Evolutionary conservation across 1,284 basidiomycete genomes (phyloP), one percentile per base, ranked within the genome.

Genomic region (Leccinum glutinopallens): DNA sequence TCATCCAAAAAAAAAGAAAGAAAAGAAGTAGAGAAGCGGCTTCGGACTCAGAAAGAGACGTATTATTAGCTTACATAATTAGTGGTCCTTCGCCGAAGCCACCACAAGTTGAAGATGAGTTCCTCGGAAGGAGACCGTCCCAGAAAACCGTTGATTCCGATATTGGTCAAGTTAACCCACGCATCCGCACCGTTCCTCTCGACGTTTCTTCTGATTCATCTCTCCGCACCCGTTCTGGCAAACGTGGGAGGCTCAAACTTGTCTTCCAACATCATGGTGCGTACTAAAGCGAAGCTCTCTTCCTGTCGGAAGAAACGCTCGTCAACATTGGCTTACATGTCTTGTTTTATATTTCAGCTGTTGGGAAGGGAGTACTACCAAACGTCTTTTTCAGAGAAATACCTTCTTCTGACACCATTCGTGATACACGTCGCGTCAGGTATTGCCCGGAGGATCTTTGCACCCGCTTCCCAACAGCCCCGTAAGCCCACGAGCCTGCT

Each of bases 281-380:
- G 65, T 63, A 79, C 75, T 19, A 49, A 49, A 49, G 46, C 22
- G 41, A 15, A 55, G 39, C 15, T 2, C 39, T n/a, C 5, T 15
- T 33, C 22, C 9, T 19, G 35, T 41, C 17, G 35, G 19, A 32
- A 2, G 15, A 49, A n/a, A 32, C 8, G 10, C 62, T 67, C 37
- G 59, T 19, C 5, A n/a, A 2, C 13, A 19, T 19, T 56, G 10
- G 43, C 9, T 29, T 9, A n/a, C 17, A n/a, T 53, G 1, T 22
- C n/a, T 35, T 46, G 4, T 29, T 29, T 19, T 8, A 43, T 29
- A 41, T 19, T 4, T 19, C n/a, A 92, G 90, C 78, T 92, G 29
- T 77, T 92, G 9, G 90, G 90, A 12, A 79, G 91, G 58, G 91
- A 92, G 76, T 92, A 91, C 76, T 92, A 93, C 72, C 90, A 92